phyloP scores from a whole-genome alignment of 2,329 filamentous ascomycete species.

The Fusarium torreyae region DNA sequence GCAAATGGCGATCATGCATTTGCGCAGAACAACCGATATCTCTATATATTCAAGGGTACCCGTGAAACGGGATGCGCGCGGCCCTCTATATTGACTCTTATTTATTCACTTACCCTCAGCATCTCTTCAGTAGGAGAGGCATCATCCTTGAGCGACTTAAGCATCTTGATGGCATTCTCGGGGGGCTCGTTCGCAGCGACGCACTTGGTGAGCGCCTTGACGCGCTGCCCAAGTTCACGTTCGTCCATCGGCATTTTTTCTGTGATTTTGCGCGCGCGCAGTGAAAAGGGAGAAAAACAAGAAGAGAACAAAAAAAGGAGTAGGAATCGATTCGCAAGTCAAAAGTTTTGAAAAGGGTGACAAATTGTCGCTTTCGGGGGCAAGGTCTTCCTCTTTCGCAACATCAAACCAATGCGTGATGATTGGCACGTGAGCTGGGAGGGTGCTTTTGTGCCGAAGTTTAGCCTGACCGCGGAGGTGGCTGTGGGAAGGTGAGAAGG shows the following conservation, averaged over 20 bases:
- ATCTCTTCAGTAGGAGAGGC: constrained; percentile 90
- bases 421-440: constrained; percentile 37
- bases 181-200: constrained; percentile 81
- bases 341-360: constrained; percentile 12
- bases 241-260: constrained; percentile 74
- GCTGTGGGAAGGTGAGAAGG: neutral
- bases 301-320: constrained; percentile 6
- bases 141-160: constrained; percentile 85
- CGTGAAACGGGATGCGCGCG: neutral
- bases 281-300: neutral
- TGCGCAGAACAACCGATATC: constrained; percentile 30
- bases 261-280: neutral
- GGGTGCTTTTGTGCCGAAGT: constrained; percentile 21
- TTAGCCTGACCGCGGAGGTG: constrained; percentile 31
- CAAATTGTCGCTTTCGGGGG: constrained; percentile 20
- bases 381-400: constrained; percentile 28
- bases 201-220: constrained; percentile 86
- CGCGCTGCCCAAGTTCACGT: constrained; percentile 83
- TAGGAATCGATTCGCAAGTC: constrained; percentile 3
- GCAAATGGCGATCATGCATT: constrained; percentile 40
- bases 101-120: constrained; percentile 74
- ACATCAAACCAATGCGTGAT: constrained; percentile 22
- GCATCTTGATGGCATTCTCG: constrained; percentile 78
- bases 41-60: constrained; percentile 21
- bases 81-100: constrained; percentile 6